These are phyloP conservation scores for Colletotrichum chlorophyti DNA, from an alignment of 2,329 filamentous ascomycete species.

Conservation along the genomic window DNA sequence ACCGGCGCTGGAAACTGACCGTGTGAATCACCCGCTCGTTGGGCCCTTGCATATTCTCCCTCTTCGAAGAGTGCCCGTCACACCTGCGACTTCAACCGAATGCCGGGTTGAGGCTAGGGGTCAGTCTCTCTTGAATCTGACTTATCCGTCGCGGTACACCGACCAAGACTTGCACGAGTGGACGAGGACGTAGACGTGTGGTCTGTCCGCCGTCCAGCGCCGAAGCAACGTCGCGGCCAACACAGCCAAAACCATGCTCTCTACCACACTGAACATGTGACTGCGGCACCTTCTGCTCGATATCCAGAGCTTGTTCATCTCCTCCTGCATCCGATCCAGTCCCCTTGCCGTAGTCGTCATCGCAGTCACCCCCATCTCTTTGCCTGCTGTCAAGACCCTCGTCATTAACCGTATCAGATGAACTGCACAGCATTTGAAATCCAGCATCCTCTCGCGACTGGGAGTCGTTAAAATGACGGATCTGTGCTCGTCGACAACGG, in stretches of 20 bases:
- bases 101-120: background rate
- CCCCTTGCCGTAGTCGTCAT: background rate
- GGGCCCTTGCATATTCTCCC: too few species aligned
- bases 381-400: background rate
- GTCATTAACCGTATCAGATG: background rate
- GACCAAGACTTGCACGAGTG: slow-evolving; percentile 16
- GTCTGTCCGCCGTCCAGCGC: background rate
- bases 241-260: background rate
- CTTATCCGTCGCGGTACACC: background rate
- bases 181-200: slow-evolving; percentile 12
- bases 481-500: background rate
- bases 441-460: background rate
- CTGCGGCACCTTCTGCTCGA: background rate
- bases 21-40: too few species aligned
- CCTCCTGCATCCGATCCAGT: background rate
- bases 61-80: too few species aligned
- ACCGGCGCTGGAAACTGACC: too few species aligned
- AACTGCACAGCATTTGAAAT: background rate
- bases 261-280: background rate
- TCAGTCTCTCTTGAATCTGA: background rate
- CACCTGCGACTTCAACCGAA: too few species aligned
- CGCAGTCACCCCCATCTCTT: background rate
- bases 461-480: background rate
- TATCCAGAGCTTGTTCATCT: background rate
- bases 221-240: background rate